phyloP scores from a whole-genome alignment of 495 filamentous ascomycete species.

The Choiromyces venosus region DNA sequence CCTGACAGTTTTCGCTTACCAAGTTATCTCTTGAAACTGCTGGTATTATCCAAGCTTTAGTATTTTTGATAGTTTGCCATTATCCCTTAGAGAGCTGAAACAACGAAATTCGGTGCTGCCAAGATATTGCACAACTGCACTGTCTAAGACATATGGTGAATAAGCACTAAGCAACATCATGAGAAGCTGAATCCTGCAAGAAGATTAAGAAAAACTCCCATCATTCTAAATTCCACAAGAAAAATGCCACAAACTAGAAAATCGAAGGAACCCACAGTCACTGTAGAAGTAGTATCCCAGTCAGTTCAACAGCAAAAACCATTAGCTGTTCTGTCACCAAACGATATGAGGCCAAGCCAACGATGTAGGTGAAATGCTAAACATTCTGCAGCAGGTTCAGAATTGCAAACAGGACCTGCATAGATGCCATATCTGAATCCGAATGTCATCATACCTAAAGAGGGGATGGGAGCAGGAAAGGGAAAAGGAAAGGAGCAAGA shows the following conservation, averaged over 20 bases:
- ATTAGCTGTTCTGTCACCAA: background rate
- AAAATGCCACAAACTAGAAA: background rate
- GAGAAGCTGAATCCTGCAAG: background rate
- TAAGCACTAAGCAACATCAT: background rate
- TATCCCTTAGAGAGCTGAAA: background rate
- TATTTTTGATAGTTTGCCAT: too few species aligned
- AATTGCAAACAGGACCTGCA: background rate
- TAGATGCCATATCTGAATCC: background rate
- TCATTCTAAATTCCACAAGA: background rate
- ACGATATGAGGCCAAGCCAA: background rate
- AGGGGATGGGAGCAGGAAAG: background rate
- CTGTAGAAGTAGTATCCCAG: background rate
- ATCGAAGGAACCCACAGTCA: background rate
- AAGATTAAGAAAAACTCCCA: background rate
- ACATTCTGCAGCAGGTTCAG: background rate
- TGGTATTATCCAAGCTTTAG: too few species aligned
- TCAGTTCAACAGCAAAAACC: background rate
- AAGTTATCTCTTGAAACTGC: too few species aligned
- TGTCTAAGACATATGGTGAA: background rate
- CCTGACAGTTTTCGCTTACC: too few species aligned
- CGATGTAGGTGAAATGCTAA: background rate
- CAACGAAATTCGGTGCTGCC: background rate
- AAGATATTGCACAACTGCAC: background rate
- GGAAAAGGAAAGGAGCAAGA: background rate
- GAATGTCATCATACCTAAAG: accelerated